phyloP scores from a whole-genome alignment of 441 rosid species.

The Isatis lusitanica region DNA sequence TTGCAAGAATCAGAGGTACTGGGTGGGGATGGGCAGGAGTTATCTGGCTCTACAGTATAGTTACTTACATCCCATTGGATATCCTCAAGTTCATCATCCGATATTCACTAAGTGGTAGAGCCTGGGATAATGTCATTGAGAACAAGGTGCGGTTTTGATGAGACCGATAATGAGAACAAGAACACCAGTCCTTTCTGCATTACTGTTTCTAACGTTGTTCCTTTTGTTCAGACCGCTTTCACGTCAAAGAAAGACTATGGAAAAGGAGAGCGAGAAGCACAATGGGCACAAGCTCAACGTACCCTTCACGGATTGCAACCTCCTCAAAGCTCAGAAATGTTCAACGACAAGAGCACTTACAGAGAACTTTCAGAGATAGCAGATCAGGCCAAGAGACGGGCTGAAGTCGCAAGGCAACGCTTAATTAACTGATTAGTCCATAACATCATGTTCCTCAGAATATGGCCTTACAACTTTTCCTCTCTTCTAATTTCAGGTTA shows the following conservation, averaged over 20 bases:
- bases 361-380: slow-evolving; percentile 68
- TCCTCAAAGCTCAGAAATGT: slow-evolving; percentile 42
- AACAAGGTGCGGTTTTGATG: slow-evolving; percentile 27
- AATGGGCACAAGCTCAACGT: slow-evolving; percentile 72
- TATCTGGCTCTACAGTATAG: slow-evolving; percentile 62
- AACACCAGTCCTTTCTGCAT: background rate
- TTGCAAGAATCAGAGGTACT: slow-evolving; percentile 57
- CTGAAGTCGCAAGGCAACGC: slow-evolving; percentile 64
- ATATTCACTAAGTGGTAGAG: slow-evolving; percentile 39
- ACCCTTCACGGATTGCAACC: slow-evolving; percentile 71
- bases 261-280: slow-evolving; percentile 68
- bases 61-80: slow-evolving; percentile 53
- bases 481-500: slow-evolving; percentile 41
- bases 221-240: slow-evolving; percentile 57
- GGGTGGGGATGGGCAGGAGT: slow-evolving; percentile 85
- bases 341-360: slow-evolving; percentile 53
- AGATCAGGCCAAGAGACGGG: slow-evolving; percentile 66
- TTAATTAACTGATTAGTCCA: slow-evolving; percentile 12
- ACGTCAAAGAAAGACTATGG: slow-evolving; percentile 80
- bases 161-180: background rate
- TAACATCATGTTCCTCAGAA: background rate
- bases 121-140: slow-evolving; percentile 39
- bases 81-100: slow-evolving; percentile 38
- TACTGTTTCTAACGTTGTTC: slow-evolving; percentile 14
- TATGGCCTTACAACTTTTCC: background rate